Evolutionary conservation across 2,329 filamentous ascomycete species (phyloP).

Genomic region (Teratosphaeria zuluensis): DNA sequence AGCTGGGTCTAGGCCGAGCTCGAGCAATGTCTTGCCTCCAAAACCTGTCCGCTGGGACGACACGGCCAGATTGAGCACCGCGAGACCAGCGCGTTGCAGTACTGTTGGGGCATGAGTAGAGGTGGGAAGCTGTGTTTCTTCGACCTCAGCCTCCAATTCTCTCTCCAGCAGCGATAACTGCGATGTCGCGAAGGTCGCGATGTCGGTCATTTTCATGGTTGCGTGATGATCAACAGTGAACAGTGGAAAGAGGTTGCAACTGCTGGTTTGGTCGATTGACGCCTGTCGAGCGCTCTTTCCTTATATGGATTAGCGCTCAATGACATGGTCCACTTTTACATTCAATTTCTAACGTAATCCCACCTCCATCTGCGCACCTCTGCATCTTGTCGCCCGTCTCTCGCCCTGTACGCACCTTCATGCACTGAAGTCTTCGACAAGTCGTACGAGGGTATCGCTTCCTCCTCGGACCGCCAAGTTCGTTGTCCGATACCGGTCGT

Average conservation of each 20-base stretch:
- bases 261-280: too few species aligned
- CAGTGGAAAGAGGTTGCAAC: too few species aligned
- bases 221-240: too few species aligned
- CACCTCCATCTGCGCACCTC: not conserved
- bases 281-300: not conserved
- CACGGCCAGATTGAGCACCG: slow-evolving; percentile 65
- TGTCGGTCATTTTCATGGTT: slow-evolving; percentile 32
- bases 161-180: slow-evolving; percentile 61
- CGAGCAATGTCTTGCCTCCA: slow-evolving; percentile 81
- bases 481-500: not conserved
- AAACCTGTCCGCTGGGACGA: slow-evolving; percentile 74
- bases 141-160: slow-evolving; percentile 64
- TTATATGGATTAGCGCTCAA: not conserved
- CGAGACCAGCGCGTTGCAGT: slow-evolving; percentile 68
- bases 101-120: slow-evolving; percentile 56
- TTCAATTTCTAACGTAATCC: not conserved
- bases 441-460: not conserved
- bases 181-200: slow-evolving; percentile 58
- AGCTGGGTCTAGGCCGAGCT: slow-evolving; percentile 66
- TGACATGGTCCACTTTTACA: not conserved
- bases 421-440: not conserved
- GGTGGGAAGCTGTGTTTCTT: slow-evolving; percentile 59
- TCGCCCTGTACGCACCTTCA: not conserved
- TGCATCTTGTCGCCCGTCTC: not conserved
- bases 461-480: not conserved